Evolutionary conservation across 352 stramenopile species (phyloP).

Genomic region (Stephanocyclus meneghinianus): DNA sequence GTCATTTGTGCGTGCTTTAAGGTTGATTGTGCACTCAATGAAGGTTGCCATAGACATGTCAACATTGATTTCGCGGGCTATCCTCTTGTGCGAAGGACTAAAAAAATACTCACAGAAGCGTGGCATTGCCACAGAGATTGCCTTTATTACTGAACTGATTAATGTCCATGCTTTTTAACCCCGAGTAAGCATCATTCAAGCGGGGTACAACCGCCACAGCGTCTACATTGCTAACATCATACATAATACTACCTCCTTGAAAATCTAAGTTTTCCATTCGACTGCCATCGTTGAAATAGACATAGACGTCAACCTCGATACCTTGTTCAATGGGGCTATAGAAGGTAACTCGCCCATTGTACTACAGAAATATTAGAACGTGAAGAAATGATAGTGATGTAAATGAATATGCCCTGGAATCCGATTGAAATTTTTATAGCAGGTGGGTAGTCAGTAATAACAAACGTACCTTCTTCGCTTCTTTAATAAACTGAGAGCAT

Average conservation of each 20-base stretch:
- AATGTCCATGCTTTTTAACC: constrained; percentile 53
- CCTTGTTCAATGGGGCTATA: constrained; percentile 60
- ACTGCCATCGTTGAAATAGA: constrained; percentile 42
- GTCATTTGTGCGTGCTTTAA: not conserved
- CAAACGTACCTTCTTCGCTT: constrained; percentile 37
- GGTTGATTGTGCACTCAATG: not conserved
- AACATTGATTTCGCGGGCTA: not conserved
- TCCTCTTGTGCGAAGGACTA: not conserved
- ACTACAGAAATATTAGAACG: not conserved
- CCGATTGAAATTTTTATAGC: no score
- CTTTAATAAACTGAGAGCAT: constrained; percentile 70
- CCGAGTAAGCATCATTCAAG: constrained; percentile 49
- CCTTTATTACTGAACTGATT: constrained; percentile 4
- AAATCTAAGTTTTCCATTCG: constrained; percentile 50
- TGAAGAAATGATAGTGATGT: no score
- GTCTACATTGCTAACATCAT: constrained; percentile 60
- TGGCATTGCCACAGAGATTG: constrained; percentile 1
- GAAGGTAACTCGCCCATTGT: constrained; percentile 63
- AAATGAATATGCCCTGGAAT: no score
- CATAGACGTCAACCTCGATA: constrained; percentile 64
- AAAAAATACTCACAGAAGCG: not conserved
- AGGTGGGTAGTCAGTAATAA: no score
- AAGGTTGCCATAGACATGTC: not conserved
- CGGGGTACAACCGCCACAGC: constrained; percentile 60
- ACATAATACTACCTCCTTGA: constrained; percentile 44